Evolutionary conservation across 768 basidiomycete genomes (phyloP), one percentile per base, ranked within the genome.

Genomic region (Mycena polygramma): DNA sequence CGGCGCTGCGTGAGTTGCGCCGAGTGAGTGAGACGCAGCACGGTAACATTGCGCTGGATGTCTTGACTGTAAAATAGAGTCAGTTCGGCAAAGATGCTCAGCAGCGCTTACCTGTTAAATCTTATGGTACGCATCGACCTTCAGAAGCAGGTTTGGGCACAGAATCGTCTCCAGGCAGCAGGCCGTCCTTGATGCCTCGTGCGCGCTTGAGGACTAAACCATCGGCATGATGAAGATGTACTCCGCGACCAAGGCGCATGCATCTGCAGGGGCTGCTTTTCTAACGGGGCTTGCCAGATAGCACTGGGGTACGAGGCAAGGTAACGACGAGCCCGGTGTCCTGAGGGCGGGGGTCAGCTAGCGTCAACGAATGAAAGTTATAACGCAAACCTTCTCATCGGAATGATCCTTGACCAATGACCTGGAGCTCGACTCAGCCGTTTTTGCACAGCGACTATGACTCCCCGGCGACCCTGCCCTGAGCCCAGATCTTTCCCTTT

Each of bases 381-480:
- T 67, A 45, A 10, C 35, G 63, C 73, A 22, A 39, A 93, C 94
- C 91, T 92, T 94, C 81, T 92, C 93, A 58, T 82, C 81, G 1
- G 94, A 92, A 77, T 94, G 91, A 75, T 96, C 95, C 84, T 91
- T n/a, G n/a, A n/a, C n/a, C n/a, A n/a, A n/a, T 94, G 57, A 95
- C 90, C 71, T 91, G 89, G 62, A 96, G 79, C 75, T 94, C 91
- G 51, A 95, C 83, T 75, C 90, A 92, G 19, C 87, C 90, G 69
- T 87, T 88, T 75, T 90, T 88, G n/a, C 11, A 94, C 94, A 37
- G 91, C 88, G 10, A 94, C 84, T 20, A 91, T 75, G 19, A 91
- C 79, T 10, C 89, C 41, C 89, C 91, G 24, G 92, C 80, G 20
- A 96, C 76, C 63, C 81, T 87, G 1, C 88, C 94, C 75, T 92